phyloP scores from a whole-genome alignment of 2,329 filamentous ascomycete species.

The Trichoderma atroviride region DNA sequence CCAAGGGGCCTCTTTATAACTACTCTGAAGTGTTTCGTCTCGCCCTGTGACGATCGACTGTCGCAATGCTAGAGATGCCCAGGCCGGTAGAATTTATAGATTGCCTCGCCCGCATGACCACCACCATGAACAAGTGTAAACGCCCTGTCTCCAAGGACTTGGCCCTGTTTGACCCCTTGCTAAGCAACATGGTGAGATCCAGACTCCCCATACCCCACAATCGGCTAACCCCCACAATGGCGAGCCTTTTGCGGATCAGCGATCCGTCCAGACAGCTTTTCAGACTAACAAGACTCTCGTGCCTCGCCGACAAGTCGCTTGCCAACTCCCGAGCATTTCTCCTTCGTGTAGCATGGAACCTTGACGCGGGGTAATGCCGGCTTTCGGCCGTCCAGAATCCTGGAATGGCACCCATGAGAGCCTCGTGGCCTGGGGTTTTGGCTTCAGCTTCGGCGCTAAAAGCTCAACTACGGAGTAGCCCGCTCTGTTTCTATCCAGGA shows the following conservation, averaged over 20 bases:
- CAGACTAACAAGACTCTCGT: not conserved
- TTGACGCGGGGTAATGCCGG: conserved; percentile 18
- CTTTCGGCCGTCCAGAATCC: conserved; percentile 16
- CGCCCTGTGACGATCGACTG: conserved; percentile 5
- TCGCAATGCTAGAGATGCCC: conserved; percentile 1
- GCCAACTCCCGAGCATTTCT: conserved; percentile 20
- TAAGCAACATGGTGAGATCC: conserved; percentile 11
- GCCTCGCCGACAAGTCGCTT: not conserved
- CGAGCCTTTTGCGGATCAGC: conserved; percentile 8
- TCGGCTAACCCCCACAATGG: conserved; percentile 20
- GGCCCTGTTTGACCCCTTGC: conserved; percentile 21
- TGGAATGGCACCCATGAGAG: conserved; percentile 1
- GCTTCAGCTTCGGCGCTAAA: conserved; percentile 16
- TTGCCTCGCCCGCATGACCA: conserved; percentile 5
- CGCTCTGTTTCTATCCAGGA: not conserved
- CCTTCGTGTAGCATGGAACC: conserved; percentile 1
- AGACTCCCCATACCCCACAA: conserved; percentile 25
- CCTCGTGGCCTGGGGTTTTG: conserved; percentile 4
- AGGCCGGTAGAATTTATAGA: conserved; percentile 13
- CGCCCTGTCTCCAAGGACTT: conserved; percentile 7
- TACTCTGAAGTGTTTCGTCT: not conserved
- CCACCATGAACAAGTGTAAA: not conserved
- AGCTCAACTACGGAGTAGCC: conserved; percentile 2
- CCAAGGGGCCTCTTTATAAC: not conserved
- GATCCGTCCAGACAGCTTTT: not conserved